Conservation (phyloP, 495 filamentous ascomycete genomes). For the Lasiosphaeriaceae sp. region DNA sequence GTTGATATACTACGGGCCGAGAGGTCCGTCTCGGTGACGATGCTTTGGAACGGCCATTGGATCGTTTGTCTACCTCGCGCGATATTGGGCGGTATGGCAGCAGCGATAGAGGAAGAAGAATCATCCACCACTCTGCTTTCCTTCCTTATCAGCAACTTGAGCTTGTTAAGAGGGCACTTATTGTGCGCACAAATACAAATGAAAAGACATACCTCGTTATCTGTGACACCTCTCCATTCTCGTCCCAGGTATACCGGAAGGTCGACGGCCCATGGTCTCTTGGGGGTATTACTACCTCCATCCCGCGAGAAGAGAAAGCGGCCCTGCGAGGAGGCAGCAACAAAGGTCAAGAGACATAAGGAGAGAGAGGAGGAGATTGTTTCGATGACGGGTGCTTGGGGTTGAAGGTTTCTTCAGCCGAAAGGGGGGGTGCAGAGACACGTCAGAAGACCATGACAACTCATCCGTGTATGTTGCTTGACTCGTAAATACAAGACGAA, state of each 20-base stretch:
- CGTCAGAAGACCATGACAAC: background rate
- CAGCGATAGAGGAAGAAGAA: too few species aligned
- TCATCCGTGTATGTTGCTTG: background rate
- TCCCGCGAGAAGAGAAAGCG: conserved; percentile 15
- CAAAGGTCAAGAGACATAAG: conserved; percentile 14
- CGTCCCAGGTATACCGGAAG: conserved; percentile 30
- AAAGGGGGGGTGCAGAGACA: background rate
- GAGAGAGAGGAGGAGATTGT: background rate
- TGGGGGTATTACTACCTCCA: conserved; percentile 32
- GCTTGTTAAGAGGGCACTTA: background rate
- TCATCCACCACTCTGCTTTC: conserved; percentile 15
- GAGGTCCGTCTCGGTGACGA: conserved; percentile 18
- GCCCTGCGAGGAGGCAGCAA: background rate
- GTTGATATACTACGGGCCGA: conserved; percentile 13
- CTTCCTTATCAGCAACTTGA: background rate
- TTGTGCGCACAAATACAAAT: too few species aligned
- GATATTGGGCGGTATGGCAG: conserved; percentile 4
- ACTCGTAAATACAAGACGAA: background rate
- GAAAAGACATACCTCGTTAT: conserved; percentile 19
- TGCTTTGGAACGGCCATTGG: conserved; percentile 35
- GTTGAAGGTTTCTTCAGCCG: background rate
- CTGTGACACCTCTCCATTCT: conserved; percentile 29
- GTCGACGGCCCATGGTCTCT: conserved; percentile 28
- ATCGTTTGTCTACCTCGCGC: conserved; percentile 18
- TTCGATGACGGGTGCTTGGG: too few species aligned